These are phyloP conservation scores for Scorias spongiosa DNA, from an alignment of 2,329 filamentous ascomycete species.

Conservation along the genomic window DNA sequence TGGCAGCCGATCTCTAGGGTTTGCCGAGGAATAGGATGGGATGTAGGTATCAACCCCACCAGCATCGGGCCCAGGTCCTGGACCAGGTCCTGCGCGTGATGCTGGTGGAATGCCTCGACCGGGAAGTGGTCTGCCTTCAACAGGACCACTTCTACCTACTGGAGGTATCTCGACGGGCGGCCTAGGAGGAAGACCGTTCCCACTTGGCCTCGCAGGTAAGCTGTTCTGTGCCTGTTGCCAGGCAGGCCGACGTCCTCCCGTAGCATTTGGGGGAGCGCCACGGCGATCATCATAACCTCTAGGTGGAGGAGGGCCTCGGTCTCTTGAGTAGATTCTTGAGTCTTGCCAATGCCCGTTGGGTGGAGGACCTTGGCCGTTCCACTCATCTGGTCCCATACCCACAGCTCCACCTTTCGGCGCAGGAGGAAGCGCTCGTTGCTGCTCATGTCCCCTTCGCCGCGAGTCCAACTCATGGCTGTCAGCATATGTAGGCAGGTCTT, in stretches of 20 bases:
- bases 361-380: constrained; percentile 31
- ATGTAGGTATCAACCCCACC: constrained; percentile 28
- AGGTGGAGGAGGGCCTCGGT: constrained; percentile 23
- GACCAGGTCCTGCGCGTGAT: constrained; percentile 4
- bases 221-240: constrained; percentile 11
- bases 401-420: constrained; percentile 86
- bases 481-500: constrained; percentile 80
- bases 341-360: constrained; percentile 13
- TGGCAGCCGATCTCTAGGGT: constrained; percentile 6
- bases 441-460: constrained; percentile 72
- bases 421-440: constrained; percentile 70
- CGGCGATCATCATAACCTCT: constrained; percentile 14
- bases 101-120: background rate
- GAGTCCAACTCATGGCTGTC: constrained; percentile 89
- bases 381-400: constrained; percentile 52
- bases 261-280: constrained; percentile 8
- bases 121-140: constrained; percentile 5
- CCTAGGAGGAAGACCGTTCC: constrained; percentile 9
- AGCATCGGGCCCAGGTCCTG: background rate
- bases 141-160: constrained; percentile 3
- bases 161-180: constrained; percentile 11
- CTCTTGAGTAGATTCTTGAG: constrained; percentile 18
- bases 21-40: constrained; percentile 22
- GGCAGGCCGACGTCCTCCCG: constrained; percentile 8
- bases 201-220: constrained; percentile 10